phyloP scores from a whole-genome alignment of 169 alveolate species.

The Cyclospora cayetanensis region DNA sequence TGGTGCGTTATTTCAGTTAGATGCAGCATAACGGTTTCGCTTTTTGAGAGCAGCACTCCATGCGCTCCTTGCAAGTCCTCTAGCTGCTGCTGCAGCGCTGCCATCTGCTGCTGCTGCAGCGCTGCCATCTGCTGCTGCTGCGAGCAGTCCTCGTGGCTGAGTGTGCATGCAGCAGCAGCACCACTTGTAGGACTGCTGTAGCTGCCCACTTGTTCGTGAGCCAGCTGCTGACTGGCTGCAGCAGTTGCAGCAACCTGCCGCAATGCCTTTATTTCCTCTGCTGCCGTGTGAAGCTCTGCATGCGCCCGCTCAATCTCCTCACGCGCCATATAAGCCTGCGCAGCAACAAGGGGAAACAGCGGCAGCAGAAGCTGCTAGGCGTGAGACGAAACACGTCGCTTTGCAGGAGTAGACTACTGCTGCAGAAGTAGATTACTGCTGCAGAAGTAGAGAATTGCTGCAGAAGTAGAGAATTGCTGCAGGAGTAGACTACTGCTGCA shows the following conservation, averaged over 20 bases:
- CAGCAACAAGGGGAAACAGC: neutral
- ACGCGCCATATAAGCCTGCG: neutral
- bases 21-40: neutral
- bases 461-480: too few species aligned
- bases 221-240: slow-evolving; percentile 13
- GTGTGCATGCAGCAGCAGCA: too few species aligned
- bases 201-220: too few species aligned
- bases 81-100: neutral
- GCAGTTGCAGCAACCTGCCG: neutral
- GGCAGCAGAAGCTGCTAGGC: neutral
- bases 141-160: too few species aligned
- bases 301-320: neutral
- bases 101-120: neutral
- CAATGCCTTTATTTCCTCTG: neutral
- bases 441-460: too few species aligned
- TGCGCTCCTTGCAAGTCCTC: neutral
- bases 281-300: neutral
- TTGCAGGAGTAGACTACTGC: too few species aligned
- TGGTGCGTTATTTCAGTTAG: neutral
- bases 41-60: neutral
- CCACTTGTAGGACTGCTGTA: too few species aligned
- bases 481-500: too few species aligned
- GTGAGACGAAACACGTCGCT: neutral
- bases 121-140: slow-evolving; percentile 5
- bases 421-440: too few species aligned